Base-by-base conservation (phyloP, 2,329 filamentous ascomycete genomes). In the Fusarium sambucinum region DNA sequence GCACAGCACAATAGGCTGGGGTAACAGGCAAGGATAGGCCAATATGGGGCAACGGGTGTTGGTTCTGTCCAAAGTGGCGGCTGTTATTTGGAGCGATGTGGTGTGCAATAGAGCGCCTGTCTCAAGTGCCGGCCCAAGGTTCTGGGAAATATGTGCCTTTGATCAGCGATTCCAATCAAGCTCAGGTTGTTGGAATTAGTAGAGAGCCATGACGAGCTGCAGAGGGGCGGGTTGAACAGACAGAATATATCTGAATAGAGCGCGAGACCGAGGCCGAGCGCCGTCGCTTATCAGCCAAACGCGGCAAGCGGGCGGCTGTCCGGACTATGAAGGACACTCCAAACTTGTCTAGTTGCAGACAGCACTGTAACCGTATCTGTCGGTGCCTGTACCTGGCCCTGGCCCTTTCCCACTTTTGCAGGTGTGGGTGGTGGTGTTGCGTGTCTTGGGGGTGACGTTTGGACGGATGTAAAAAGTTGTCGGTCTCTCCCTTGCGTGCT, bases 241-340 rank as follows among this genome's bases (percentile, higher is more conserved):
- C 25, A 42, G 25, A n/a, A 50, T 63, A 63, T 63, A 57, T 57
- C 59, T 57, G 45, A 52, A 47, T 33, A n/a, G 57, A 46, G 37
- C 46, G 62, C 55, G 41, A 55, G 56, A 17, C 32, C 23, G n/a
- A 51, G 48, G 47, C 59, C 58, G 58, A 63, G 60, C 37, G 30
- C 27, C 17, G 53, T 62, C 46, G 55, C 38, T 38, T 41, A 30
- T 56, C 41, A 44, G 63, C 54, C 51, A 63, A 59, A 58, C 62
- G 58, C 58, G 63, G 62, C 51, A 69, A 69, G 33, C 45, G 35
- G 54, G 66, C 60, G 56, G 56, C 32, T 48, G 56, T 48, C 62
- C 44, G 51, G 32, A 16, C 40, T 41, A 53, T 54, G 58, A 44
- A 67, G 53, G 61, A 45, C 46, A 47, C 25, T 48, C 23, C 32